These are phyloP conservation scores for Pyrenophora teres DNA, from an alignment of 2,329 filamentous ascomycete genomes.

Conservation along the genomic window DNA sequence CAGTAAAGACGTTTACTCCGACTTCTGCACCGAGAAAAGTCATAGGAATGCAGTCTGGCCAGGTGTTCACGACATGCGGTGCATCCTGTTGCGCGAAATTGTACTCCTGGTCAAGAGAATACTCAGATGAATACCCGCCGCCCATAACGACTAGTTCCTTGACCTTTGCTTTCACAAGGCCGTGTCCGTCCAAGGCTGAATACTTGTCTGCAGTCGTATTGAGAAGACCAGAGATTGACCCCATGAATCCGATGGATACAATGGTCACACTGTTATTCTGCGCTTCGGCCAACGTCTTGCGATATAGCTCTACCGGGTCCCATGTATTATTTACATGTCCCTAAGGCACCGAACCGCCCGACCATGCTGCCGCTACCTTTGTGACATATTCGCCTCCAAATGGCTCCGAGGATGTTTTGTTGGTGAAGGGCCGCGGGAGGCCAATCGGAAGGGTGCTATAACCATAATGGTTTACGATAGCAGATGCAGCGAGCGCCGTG, in stretches of 20 bases:
- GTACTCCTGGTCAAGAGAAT: conserved; percentile 49
- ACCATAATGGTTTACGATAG: conserved; percentile 51
- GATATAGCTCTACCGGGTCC: conserved; percentile 52
- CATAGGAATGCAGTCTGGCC: conserved; percentile 42
- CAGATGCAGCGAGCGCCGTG: conserved; percentile 46
- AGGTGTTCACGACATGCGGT: conserved; percentile 54
- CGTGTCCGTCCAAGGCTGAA: conserved; percentile 48
- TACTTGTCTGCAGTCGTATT: conserved; percentile 51
- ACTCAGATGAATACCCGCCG: conserved; percentile 52
- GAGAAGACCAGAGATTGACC: conserved; percentile 55
- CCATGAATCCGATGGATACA: conserved; percentile 54
- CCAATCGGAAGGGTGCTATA: conserved; percentile 47
- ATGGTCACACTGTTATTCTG: conserved; percentile 53
- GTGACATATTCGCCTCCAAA: conserved; percentile 52
- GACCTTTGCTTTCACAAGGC: conserved; percentile 54
- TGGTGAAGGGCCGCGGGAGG: conserved; percentile 47
- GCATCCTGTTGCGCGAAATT: conserved; percentile 56
- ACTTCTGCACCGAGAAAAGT: conserved; percentile 55
- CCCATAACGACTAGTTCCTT: conserved; percentile 59
- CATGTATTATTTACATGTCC: conserved; percentile 40
- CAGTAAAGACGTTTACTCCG: conserved; percentile 51
- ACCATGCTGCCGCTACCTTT: conserved; percentile 53
- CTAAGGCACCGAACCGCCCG: conserved; percentile 46
- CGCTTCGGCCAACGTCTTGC: conserved; percentile 49
- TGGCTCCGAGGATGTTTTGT: conserved; percentile 53